A percentile compares a stretch with the other conserved stretches of the same genome.
Conservation (phyloP, 345 rosid species). For the Moricandia moricandioides region DNA sequence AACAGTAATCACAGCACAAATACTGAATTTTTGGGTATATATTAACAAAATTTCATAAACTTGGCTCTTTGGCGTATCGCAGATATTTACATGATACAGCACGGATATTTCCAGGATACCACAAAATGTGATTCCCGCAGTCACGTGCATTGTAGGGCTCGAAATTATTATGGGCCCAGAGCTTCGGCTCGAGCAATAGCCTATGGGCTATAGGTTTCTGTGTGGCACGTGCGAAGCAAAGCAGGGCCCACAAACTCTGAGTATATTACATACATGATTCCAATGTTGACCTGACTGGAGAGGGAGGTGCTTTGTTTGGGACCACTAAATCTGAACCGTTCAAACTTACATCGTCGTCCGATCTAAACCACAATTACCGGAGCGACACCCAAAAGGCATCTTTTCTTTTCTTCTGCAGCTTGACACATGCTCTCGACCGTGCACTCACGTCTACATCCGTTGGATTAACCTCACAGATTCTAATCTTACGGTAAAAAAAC, state of each 20-base stretch:
- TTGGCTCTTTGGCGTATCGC: no score
- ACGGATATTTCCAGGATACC: not conserved
- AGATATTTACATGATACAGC: no score
- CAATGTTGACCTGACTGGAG: constrained; percentile 33
- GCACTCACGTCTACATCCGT: constrained; percentile 9
- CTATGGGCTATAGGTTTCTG: constrained; percentile 10
- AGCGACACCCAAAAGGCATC: constrained; percentile 13
- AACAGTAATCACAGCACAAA: no score
- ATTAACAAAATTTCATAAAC: no score
- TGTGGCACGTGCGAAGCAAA: constrained; percentile 23
- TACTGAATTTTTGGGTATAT: no score
- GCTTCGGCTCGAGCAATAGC: constrained; percentile 11
- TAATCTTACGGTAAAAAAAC: constrained; percentile 19
- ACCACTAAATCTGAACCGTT: constrained; percentile 30
- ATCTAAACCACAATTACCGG: constrained; percentile 19
- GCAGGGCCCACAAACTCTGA: constrained; percentile 15
- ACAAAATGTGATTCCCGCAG: not conserved
- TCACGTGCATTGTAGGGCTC: not conserved
- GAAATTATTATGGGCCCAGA: constrained; percentile 8
- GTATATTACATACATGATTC: constrained; percentile 20
- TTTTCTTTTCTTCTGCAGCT: constrained; percentile 8
- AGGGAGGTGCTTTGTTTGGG: constrained; percentile 7
- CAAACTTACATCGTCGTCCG: constrained; percentile 14
- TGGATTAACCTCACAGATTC: constrained; percentile 9
- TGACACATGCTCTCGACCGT: constrained; percentile 4